Conservation (phyloP, 768 basidiomycete genomes). For the Pleurotus citrinopileatus region DNA sequence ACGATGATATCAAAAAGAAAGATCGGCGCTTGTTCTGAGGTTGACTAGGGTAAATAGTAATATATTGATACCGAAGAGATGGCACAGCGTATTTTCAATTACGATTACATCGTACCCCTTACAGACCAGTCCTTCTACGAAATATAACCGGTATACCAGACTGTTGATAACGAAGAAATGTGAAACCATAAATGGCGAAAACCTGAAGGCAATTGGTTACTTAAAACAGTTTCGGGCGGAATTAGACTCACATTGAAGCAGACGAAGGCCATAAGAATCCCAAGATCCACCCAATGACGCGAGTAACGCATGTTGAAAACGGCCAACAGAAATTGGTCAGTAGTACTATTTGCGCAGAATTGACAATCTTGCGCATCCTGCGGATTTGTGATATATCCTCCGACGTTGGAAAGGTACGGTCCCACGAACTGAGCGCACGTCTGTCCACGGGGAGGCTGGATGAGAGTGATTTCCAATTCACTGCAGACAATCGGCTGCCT, state of each 20-base stretch:
- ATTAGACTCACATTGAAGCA: conserved; percentile 38
- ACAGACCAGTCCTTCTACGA: neutral
- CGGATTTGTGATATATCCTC: conserved; percentile 61
- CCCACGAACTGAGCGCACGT: conserved; percentile 53
- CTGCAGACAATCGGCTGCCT: conserved; percentile 52
- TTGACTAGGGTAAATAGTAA: too few species aligned
- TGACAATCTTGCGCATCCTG: conserved; percentile 47
- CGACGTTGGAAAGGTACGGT: conserved; percentile 44
- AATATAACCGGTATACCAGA: neutral
- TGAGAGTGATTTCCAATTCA: conserved; percentile 53
- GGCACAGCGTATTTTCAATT: neutral
- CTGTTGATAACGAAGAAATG: neutral
- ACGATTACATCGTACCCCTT: neutral
- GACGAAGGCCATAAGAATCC: conserved; percentile 47
- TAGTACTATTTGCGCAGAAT: conserved; percentile 52
- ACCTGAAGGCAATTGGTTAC: neutral
- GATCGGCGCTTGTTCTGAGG: too few species aligned
- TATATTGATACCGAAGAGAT: too few species aligned
- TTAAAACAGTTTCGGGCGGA: neutral
- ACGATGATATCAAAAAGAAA: too few species aligned
- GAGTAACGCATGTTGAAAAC: conserved; percentile 63
- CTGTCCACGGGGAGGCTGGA: conserved; percentile 57
- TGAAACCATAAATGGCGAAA: neutral
- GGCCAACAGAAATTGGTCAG: conserved; percentile 50
- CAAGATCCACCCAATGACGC: conserved; percentile 49